phyloP scores from a whole-genome alignment of 192 early-diverging fungal species.

The Phycomyces blakesleeanus region DNA sequence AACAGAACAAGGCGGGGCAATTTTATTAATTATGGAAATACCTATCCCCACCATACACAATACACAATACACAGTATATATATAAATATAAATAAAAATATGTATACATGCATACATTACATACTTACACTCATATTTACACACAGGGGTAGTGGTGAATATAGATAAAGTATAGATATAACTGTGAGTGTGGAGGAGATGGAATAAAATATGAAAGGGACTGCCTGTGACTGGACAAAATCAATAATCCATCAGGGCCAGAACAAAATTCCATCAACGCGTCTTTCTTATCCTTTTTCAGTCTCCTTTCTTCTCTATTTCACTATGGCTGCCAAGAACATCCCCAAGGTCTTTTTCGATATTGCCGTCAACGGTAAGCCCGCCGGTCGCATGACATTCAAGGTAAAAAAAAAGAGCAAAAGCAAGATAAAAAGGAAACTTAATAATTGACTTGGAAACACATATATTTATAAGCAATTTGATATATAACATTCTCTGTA shows the following conservation, averaged over 20 bases:
- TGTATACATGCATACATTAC: too few species aligned
- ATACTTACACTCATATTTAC: too few species aligned
- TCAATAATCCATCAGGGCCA: neutral
- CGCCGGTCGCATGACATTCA: constrained; percentile 55
- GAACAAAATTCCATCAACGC: too few species aligned
- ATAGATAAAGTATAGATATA: too few species aligned
- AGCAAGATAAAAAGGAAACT: constrained; percentile 26
- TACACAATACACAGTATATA: too few species aligned
- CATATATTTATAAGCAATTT: neutral
- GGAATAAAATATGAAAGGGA: too few species aligned
- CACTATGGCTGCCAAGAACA: constrained; percentile 47
- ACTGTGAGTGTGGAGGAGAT: too few species aligned
- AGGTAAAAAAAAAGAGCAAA: constrained; percentile 23
- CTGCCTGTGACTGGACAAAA: neutral
- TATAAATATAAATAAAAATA: too few species aligned
- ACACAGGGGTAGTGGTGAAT: too few species aligned
- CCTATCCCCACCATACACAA: too few species aligned
- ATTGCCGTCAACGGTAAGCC: constrained; percentile 59
- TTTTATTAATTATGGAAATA: too few species aligned
- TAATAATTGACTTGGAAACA: neutral
- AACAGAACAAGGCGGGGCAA: neutral
- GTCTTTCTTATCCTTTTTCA: constrained; percentile 4
- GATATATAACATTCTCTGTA: too few species aligned
- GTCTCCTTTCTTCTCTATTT: neutral
- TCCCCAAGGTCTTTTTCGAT: constrained; percentile 67